Evolutionary conservation across 2,329 filamentous ascomycete species (phyloP).

Genomic region (Monilinia vaccinii-corymbosi): DNA sequence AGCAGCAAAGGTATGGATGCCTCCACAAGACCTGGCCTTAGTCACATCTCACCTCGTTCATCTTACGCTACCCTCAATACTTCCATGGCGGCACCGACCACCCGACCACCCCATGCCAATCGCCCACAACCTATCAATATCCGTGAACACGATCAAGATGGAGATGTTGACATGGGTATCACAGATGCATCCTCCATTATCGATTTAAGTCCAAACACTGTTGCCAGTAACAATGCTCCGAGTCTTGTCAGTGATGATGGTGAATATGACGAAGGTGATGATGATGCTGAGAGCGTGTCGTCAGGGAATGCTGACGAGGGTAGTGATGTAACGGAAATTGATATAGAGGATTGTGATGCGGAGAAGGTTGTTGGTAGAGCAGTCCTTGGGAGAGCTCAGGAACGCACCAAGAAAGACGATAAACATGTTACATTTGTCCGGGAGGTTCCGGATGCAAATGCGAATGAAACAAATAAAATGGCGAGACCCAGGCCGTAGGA

Average conservation of each 20-base stretch:
- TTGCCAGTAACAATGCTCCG: constrained; percentile 66
- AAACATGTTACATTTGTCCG: constrained; percentile 32
- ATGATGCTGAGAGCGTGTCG: constrained; percentile 41
- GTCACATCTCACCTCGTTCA: constrained; percentile 34
- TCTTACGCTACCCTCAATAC: constrained; percentile 28
- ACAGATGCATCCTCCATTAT: constrained; percentile 42
- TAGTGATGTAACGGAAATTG: constrained; percentile 53
- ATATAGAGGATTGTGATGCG: constrained; percentile 42
- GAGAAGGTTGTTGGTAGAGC: constrained; percentile 25
- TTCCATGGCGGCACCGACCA: constrained; percentile 17
- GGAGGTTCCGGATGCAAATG: constrained; percentile 16
- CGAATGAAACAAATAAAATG: neutral
- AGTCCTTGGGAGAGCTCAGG: constrained; percentile 20
- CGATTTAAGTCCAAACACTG: constrained; percentile 59
- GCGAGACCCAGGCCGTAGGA: neutral
- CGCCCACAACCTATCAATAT: constrained; percentile 12
- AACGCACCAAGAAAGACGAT: constrained; percentile 25
- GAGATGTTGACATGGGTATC: constrained; percentile 34
- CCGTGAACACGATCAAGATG: constrained; percentile 16
- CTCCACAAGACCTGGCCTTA: constrained; percentile 28
- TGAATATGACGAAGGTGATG: constrained; percentile 66
- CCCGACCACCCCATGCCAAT: constrained; percentile 6
- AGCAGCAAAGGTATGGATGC: constrained; percentile 47
- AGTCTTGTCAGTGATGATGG: constrained; percentile 74
- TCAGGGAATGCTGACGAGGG: constrained; percentile 46